phyloP scores from a whole-genome alignment of 2,329 filamentous ascomycete genomes.

The Cercospora janseana region DNA sequence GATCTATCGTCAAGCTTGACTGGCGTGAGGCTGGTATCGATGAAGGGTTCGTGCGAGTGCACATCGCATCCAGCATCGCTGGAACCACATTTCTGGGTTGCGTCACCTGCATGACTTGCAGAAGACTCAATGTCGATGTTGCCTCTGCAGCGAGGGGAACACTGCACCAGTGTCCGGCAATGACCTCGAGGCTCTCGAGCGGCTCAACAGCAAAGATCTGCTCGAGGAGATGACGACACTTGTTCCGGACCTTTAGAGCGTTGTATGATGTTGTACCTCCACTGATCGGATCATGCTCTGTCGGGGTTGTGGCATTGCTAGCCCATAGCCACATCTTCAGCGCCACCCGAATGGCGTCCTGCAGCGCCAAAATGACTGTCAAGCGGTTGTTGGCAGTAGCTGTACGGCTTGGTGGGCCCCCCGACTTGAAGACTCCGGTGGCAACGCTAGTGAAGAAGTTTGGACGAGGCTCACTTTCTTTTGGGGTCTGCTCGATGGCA shows the following conservation, averaged over 20 bases:
- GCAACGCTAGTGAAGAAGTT: slow-evolving; percentile 94
- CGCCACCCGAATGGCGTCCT: slow-evolving; percentile 89
- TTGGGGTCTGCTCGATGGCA: slow-evolving; percentile 63
- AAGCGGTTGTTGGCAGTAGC: slow-evolving; percentile 89
- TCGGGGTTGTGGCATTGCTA: slow-evolving; percentile 59
- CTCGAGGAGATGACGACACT: slow-evolving; percentile 82
- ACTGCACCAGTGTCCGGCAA: slow-evolving; percentile 78
- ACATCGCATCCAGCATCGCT: slow-evolving; percentile 92
- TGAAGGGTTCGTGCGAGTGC: slow-evolving; percentile 83
- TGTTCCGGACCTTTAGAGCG: slow-evolving; percentile 84
- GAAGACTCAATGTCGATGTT: slow-evolving; percentile 72
- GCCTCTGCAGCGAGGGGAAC: slow-evolving; percentile 40
- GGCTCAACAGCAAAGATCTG: slow-evolving; percentile 91
- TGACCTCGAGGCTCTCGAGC: slow-evolving; percentile 87
- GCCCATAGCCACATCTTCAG: slow-evolving; percentile 96
- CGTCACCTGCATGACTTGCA: slow-evolving; percentile 88
- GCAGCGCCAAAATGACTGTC: slow-evolving; percentile 92
- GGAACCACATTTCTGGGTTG: slow-evolving; percentile 89
- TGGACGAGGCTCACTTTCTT: slow-evolving; percentile 72
- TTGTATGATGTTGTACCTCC: slow-evolving; percentile 82
- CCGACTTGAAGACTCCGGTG: slow-evolving; percentile 81
- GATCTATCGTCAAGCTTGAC: slow-evolving; percentile 81
- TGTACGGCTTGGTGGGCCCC: slow-evolving; percentile 66
- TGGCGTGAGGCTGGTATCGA: slow-evolving; percentile 76
- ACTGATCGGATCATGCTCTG: slow-evolving; percentile 62